phyloP scores from a whole-genome alignment of 106 monocot species.

The Chionographis japonica region DNA sequence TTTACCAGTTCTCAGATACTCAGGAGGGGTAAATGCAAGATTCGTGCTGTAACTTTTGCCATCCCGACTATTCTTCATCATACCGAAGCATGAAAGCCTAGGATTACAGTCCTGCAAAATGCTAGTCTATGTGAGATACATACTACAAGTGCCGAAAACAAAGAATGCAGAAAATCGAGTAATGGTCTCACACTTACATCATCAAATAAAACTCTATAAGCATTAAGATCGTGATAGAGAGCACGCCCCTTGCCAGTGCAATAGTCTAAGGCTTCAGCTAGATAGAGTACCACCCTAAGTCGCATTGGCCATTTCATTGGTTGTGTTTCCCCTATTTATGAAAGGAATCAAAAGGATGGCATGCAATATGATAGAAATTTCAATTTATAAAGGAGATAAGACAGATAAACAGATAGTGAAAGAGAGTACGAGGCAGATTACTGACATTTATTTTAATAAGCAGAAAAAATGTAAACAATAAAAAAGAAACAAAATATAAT shows the following conservation, averaged over 20 bases:
- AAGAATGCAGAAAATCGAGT: neutral
- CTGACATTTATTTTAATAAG: no score
- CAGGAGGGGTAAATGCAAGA: constrained; percentile 89
- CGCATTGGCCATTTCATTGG: constrained; percentile 47
- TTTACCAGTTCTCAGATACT: constrained; percentile 87
- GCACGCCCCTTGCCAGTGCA: constrained; percentile 34
- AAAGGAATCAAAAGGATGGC: neutral
- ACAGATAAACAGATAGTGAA: neutral
- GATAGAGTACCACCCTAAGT: constrained; percentile 30
- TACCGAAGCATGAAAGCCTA: constrained; percentile 86
- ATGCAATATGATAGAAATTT: neutral
- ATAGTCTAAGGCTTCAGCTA: constrained; percentile 51
- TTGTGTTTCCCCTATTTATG: constrained; percentile 29
- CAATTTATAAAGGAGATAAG: neutral
- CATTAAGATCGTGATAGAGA: constrained; percentile 52
- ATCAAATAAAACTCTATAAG: constrained; percentile 45
- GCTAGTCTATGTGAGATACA: constrained; percentile 3
- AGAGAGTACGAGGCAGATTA: neutral
- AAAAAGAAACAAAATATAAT: no score
- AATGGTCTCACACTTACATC: constrained; percentile 18
- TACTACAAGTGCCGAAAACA: neutral
- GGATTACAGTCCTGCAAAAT: constrained; percentile 74
- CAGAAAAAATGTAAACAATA: no score
- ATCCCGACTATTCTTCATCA: constrained; percentile 95
- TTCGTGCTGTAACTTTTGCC: constrained; percentile 98